These are phyloP conservation scores for Luffa acutangula DNA, from an alignment of 306 rosid genomes.

Conservation along the genomic window DNA sequence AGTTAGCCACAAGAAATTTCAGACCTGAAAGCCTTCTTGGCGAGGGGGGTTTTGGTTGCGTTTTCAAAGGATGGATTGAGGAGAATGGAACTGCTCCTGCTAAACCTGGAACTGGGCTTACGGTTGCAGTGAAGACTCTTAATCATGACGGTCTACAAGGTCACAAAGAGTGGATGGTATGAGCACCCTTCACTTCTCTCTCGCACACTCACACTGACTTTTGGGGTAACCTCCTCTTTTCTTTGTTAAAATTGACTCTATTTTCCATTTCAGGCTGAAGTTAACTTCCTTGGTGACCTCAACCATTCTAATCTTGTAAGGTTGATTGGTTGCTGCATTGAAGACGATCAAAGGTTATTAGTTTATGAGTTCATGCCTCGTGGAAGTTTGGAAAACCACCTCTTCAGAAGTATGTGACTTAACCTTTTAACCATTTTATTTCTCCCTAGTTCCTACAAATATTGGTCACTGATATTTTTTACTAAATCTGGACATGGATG, in stretches of 20 bases:
- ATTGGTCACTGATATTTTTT: not conserved
- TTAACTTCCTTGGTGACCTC: slow-evolving; percentile 88
- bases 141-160: slow-evolving; percentile 97
- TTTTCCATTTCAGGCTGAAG: slow-evolving; percentile 61
- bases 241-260: not conserved
- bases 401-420: slow-evolving; percentile 72
- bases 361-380: slow-evolving; percentile 97
- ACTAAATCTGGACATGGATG: not conserved
- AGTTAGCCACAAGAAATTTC: slow-evolving; percentile 89
- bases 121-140: slow-evolving; percentile 94
- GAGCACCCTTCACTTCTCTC: slow-evolving; percentile 10
- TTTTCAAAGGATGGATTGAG: slow-evolving; percentile 97
- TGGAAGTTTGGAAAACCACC: slow-evolving; percentile 98
- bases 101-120: slow-evolving; percentile 96
- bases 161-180: slow-evolving; percentile 99
- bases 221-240: slow-evolving; percentile 3
- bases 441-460: not conserved
- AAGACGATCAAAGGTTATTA: slow-evolving; percentile 79
- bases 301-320: slow-evolving; percentile 80
- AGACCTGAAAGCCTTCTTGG: slow-evolving; percentile 97
- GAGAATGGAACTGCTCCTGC: slow-evolving; percentile 95
- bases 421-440: slow-evolving; percentile 16
- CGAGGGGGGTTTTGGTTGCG: slow-evolving; percentile 99
- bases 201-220: not conserved
- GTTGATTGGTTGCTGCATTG: slow-evolving; percentile 88